Base-by-base conservation (phyloP, 495 filamentous ascomycete species). In the Viridothelium virens region DNA sequence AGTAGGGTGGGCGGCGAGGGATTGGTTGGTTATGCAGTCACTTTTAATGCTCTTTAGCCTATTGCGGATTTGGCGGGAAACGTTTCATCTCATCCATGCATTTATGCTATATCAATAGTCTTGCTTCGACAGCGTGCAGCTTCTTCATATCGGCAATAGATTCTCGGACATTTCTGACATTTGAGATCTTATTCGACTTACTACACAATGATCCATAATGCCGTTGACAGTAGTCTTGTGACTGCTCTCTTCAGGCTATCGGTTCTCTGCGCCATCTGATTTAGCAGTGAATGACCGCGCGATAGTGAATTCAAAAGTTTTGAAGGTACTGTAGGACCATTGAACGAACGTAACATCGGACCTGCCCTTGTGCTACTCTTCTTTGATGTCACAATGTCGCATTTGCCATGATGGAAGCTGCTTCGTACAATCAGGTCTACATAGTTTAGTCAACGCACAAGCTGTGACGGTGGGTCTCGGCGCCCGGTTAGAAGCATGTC, bases 401-500 rank as follows among this genome's bases (percentile, higher is more conserved):
- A 25, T n/a, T 5, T n/a, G 11, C 48, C 48, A 53, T 59, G 53
- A 59, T 36, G 36, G 31, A 59, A 59, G 53, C 53, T 59, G 53
- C 53, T 59, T 59, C 53, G 53, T 59, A 59, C 53, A 59, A 59
- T 59, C 53, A 59, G 53, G 53, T 34, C 53, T 59, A 59, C 53
- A 59, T 36, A 4, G n/a, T 59, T 25, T 59, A 59, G 53, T 59
- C 53, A 59, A 33, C 53, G 53, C 53, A 36, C 53, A 59, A 18
- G 18, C 11, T 59, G 53, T 31, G 53, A 59, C 53, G 53, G 53
- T 59, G 53, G 10, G 6, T 7, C 6, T 59, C 53, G 53, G 53
- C 18, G 53, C 14, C 18, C 53, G 31, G 31, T 7, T 14, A 18
- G 31, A 59, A 59, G 53, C 25, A 3, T 31, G 31, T 59, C 53